Conservation (phyloP, 23 red algal genomes). For the Pyropia yezoensis region DNA sequence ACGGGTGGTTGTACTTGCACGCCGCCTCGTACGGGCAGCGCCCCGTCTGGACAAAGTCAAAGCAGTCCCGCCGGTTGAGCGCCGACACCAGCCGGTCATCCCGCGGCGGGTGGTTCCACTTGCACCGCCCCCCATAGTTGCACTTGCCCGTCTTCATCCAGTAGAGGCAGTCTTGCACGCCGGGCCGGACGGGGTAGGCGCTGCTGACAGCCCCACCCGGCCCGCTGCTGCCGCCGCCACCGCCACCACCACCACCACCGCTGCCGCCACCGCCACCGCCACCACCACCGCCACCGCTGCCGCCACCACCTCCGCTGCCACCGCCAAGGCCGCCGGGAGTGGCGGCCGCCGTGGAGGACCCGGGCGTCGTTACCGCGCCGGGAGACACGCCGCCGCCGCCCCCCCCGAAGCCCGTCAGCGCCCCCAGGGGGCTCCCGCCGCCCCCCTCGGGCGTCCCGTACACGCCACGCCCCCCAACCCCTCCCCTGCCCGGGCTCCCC, state of each 20-base stretch:
- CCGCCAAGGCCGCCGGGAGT: too few species aligned
- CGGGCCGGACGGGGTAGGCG: slow-evolving; percentile 43
- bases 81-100: slow-evolving; percentile 57
- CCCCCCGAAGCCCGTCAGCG: too few species aligned
- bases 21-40: slow-evolving; percentile 53
- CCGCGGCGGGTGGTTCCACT: slow-evolving; percentile 74
- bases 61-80: slow-evolving; percentile 74
- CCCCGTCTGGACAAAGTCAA: slow-evolving; percentile 71
- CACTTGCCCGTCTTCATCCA: slow-evolving; percentile 82
- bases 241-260: not conserved
- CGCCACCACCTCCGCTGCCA: too few species aligned
- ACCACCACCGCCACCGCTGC: not conserved
- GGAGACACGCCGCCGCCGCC: too few species aligned
- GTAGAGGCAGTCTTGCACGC: slow-evolving; percentile 59
- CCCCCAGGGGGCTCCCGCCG: too few species aligned
- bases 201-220: not conserved
- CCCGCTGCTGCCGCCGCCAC: not conserved
- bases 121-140: slow-evolving; percentile 74
- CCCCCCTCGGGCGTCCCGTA: too few species aligned
- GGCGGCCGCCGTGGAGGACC: too few species aligned
- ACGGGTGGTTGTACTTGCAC: slow-evolving; percentile 90
- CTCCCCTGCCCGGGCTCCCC: too few species aligned
- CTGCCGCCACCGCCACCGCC: not conserved
- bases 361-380: too few species aligned
- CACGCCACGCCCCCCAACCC: too few species aligned